Evolutionary conservation across 768 basidiomycete genomes (phyloP).

Genomic region (Mycena galopus): DNA sequence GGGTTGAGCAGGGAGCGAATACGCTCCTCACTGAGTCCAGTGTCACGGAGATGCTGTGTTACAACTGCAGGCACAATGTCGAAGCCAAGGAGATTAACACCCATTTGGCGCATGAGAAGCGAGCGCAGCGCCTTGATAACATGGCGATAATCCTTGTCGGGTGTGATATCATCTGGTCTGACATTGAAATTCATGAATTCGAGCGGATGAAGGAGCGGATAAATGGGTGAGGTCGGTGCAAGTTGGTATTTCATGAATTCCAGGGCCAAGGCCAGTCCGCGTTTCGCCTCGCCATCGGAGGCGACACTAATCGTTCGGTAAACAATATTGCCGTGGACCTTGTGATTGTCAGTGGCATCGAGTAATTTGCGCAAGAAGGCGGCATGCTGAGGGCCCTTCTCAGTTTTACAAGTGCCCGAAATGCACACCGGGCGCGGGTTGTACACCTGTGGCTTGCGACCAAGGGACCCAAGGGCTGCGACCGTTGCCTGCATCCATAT

Average conservation of each 20-base stretch:
- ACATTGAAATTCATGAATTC: slow-evolving; percentile 41
- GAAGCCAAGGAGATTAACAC: slow-evolving; percentile 38
- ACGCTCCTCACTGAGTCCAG: not conserved
- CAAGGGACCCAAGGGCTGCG: slow-evolving; percentile 24
- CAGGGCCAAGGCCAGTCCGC: slow-evolving; percentile 18
- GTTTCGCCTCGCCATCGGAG: too few relatives aligned
- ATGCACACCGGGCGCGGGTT: slow-evolving; percentile 35
- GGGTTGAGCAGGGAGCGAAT: slow-evolving; percentile 39
- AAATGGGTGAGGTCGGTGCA: slow-evolving; percentile 37
- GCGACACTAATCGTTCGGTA: too few relatives aligned
- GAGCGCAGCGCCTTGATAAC: slow-evolving; percentile 44
- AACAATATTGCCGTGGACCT: too few relatives aligned
- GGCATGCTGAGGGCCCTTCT: slow-evolving; percentile 29
- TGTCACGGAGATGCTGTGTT: too few relatives aligned
- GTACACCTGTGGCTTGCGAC: slow-evolving; percentile 19
- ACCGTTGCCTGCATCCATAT: too few relatives aligned
- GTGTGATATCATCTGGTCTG: slow-evolving; percentile 46
- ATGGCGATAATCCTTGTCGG: too few relatives aligned
- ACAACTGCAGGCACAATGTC: too few relatives aligned
- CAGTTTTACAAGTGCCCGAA: slow-evolving; percentile 38
- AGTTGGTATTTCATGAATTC: slow-evolving; percentile 25
- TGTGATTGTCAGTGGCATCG: too few relatives aligned
- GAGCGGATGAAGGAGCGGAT: slow-evolving; percentile 30
- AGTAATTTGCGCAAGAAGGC: slow-evolving; percentile 23
- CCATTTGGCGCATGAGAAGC: slow-evolving; percentile 40